Evolutionary conservation across 2,329 filamentous ascomycete species (phyloP), one percentile per base, ranked within the genome.

Genomic region (Paraconiothyrium brasiliense): DNA sequence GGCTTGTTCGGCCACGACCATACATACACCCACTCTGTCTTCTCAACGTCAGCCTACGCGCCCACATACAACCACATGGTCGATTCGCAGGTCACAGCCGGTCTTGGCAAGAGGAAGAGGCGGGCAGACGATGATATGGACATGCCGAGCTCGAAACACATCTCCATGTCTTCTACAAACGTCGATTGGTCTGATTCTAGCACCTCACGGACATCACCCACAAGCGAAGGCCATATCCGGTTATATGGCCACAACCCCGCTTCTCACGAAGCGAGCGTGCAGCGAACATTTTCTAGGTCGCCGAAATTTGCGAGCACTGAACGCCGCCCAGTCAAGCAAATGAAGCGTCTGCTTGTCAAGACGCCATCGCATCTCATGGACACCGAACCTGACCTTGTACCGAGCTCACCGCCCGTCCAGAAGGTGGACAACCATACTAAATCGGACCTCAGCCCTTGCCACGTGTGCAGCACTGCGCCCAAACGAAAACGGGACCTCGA

Each of bases 401-500:
- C 62, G 22, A 51, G 52, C 43, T 56, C 41, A 49, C 48, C 56
- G 4, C 55, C 46, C 44, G 39, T 57, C 35, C 24, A 50, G 20
- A 46, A 35, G 27, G 34, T 58, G 20, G 50, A 60, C 37, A 32
- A 65, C 24, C 60, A 61, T 27, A 39, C 61, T 41, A 55, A 64
- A 16, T 66, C 63, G 0, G 73, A 77, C 55, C 64, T 77, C 32
- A 71, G 76, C 43, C 84, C 89, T 0, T 92, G 90, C 74, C 87
- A 91, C 78, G 86, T 91, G 65, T 92, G 90, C 81, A 85, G 86
- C 69, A 85, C 88, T 46, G 85, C 85, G 57, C 90, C 90, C 1
- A 89, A 84, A 56, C 87, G 87, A 67, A 90, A 86, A 72, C 84
- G 83, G 6, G 88, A 92, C 59, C 82, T 92, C 37, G 88, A 90